Evolutionary conservation across 805 yeast species (phyloP).

Genomic region (Ogataea ganodermae): DNA sequence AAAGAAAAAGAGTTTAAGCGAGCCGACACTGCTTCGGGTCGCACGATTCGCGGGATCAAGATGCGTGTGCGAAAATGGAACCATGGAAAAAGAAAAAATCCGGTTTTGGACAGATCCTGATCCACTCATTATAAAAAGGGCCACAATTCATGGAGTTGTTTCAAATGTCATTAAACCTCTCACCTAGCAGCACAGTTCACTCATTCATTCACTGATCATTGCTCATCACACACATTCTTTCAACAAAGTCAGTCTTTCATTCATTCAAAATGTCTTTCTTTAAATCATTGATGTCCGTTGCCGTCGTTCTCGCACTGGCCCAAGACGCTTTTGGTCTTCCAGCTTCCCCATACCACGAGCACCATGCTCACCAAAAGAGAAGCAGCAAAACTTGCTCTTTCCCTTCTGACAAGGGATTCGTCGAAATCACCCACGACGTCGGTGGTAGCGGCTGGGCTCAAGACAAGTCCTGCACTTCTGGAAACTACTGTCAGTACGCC

Average conservation of each 20-base stretch:
- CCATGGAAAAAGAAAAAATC: neutral
- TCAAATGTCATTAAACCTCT: neutral
- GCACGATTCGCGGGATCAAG: slow-evolving; percentile 5
- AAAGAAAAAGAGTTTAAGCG: slow-evolving; percentile 1
- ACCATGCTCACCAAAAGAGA: slow-evolving; percentile 29
- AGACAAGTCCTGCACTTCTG: slow-evolving; percentile 71
- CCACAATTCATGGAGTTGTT: neutral
- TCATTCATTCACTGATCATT: slow-evolving; percentile 4
- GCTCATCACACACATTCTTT: slow-evolving; percentile 11
- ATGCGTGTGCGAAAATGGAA: neutral
- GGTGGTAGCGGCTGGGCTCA: slow-evolving; percentile 86
- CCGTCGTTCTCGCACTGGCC: slow-evolving; percentile 15
- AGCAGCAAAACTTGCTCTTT: slow-evolving; percentile 56
- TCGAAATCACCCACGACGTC: slow-evolving; percentile 60
- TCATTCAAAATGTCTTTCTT: slow-evolving; percentile 16
- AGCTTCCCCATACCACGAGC: slow-evolving; percentile 20
- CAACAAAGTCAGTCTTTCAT: neutral
- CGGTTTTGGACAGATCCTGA: neutral
- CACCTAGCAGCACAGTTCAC: slow-evolving; percentile 4
- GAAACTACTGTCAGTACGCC: slow-evolving; percentile 89
- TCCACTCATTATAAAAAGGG: slow-evolving; percentile 4
- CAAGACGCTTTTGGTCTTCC: slow-evolving; percentile 18
- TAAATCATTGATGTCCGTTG: slow-evolving; percentile 8
- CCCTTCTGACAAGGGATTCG: slow-evolving; percentile 69
- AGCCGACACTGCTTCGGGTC: neutral